Conservation (phyloP, 495 filamentous ascomycete species). For the Pyrenopolyporus hunteri region DNA sequence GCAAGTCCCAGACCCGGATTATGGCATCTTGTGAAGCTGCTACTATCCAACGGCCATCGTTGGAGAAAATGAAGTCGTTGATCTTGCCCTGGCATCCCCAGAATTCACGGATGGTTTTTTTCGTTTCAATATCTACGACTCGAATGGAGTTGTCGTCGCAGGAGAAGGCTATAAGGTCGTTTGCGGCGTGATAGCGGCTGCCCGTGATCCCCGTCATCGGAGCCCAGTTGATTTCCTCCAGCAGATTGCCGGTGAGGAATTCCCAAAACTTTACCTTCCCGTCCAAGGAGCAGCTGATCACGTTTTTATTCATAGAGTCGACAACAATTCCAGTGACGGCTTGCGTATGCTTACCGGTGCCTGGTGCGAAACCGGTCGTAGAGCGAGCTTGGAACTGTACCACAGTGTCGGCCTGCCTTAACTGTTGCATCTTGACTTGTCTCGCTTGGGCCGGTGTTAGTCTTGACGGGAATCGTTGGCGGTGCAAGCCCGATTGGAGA, state of each 20-base stretch:
- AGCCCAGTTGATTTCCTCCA: constrained; percentile 85
- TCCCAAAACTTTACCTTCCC: constrained; percentile 99
- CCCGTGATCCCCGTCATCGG: constrained; percentile 78
- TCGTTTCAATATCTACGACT: constrained; percentile 88
- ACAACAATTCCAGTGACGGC: constrained; percentile 85
- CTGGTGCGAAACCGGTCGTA: constrained; percentile 49
- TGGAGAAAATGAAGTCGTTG: constrained; percentile 89
- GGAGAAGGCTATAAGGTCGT: constrained; percentile 85
- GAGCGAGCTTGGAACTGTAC: constrained; percentile 52
- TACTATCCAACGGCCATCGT: constrained; percentile 92
- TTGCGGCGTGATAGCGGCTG: constrained; percentile 77
- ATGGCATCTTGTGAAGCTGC: constrained; percentile 83
- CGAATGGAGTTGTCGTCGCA: constrained; percentile 90
- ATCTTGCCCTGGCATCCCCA: constrained; percentile 85
- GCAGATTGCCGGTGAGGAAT: constrained; percentile 75
- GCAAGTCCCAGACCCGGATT: constrained; percentile 92
- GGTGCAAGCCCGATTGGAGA: constrained; percentile 86
- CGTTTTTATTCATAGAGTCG: constrained; percentile 79
- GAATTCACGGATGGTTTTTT: constrained; percentile 87
- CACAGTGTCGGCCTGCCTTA: constrained; percentile 53
- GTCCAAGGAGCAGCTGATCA: constrained; percentile 86
- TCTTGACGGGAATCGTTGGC: constrained; percentile 81
- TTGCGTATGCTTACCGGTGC: constrained; percentile 72
- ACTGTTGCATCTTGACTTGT: constrained; percentile 63
- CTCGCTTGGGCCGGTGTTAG: constrained; percentile 68